A percentile compares a stretch with the other conserved stretches of the same genome.
Evolutionary conservation across 257 asterid species (phyloP).

Genomic region (Penstemon newberryi): DNA sequence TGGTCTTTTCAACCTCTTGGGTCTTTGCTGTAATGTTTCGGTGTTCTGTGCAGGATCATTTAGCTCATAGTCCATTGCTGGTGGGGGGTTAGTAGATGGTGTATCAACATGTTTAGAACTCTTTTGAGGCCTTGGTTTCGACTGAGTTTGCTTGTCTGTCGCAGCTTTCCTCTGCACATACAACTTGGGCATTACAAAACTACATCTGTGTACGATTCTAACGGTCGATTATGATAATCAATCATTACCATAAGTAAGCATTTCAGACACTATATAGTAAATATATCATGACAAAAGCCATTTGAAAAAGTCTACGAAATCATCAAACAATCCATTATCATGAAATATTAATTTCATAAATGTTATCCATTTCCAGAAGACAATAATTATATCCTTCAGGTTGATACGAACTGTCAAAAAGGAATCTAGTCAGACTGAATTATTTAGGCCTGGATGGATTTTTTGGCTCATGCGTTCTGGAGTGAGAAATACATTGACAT

Average conservation of each 20-base stretch:
- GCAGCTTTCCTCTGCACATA: conserved; percentile 66
- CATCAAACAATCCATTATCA: too few species aligned
- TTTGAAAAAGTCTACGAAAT: neutral
- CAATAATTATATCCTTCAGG: neutral
- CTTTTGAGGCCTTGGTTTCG: conserved; percentile 58
- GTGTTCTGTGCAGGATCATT: conserved; percentile 47
- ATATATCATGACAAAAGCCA: neutral
- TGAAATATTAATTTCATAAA: too few species aligned
- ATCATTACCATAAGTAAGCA: neutral
- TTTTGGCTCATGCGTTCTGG: too few species aligned
- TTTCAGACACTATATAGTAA: neutral
- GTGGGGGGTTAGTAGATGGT: conserved; percentile 43
- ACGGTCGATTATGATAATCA: neutral
- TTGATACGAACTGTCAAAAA: neutral
- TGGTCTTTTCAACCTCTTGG: conserved; percentile 89
- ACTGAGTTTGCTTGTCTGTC: conserved; percentile 50
- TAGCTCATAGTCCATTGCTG: conserved; percentile 44
- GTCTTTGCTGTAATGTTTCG: conserved; percentile 60
- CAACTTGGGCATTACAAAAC: conserved; percentile 11
- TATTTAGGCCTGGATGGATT: too few species aligned
- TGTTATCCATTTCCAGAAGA: too few species aligned
- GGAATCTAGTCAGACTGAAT: neutral
- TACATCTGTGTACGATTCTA: neutral
- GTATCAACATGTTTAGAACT: conserved; percentile 48
- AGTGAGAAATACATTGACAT: too few species aligned